Evolutionary conservation across 2,329 filamentous ascomycete species (phyloP), one percentile per base, ranked within the genome.

Genomic region (Parastagonospora avenae): DNA sequence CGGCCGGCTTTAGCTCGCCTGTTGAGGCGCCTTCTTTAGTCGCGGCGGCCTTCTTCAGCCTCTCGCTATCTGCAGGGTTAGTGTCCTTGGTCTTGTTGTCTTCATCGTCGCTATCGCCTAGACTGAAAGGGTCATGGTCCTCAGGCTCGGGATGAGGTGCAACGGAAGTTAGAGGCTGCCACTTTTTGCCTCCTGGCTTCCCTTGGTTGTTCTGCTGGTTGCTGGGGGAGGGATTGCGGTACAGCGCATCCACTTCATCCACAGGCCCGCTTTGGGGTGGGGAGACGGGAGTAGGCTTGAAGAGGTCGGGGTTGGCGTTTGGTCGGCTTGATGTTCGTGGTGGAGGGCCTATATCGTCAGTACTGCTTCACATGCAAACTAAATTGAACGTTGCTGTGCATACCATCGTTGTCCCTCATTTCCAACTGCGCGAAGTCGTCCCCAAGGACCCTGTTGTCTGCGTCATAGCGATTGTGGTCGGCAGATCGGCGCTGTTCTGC

Each of bases 91-190:
- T 81, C 76, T 92, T 94, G 12, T 79, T 75, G 46, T 92, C 90
- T 62, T 89, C 89, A 74, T 99, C 94, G 62, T 97, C 93, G 67
- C 91, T 96, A 64, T 97, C 93, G 4, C 94, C 94, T 11, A 99
- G 82, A 67, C 92, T 97, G 77, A 99, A 99, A 0, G 94, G 94
- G 68, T 99, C 94, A 64, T 96, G 93, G 62, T 97, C 79, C 16
- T 77, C 92, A 14, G 84, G 82, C 55, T 96, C 89, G 11, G 93
- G 92, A 57, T 85, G 88, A 1, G 92, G 91, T 58, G 95, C 90
- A 11, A 97, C 86, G 0, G 88, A 83, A 10, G 92, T 91, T 63
- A 99, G 79, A 8, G 94, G 93, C 74, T 99, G 93, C 94, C 94
- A 99, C 78, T 99, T 99, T 82, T 92, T 97, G 77, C 92, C 94